Percentiles rank a stretch among this genome's conserved stretches.
Evolutionary conservation across 352 stramenopile species (phyloP).

Genomic region (Phytophthora citricola): DNA sequence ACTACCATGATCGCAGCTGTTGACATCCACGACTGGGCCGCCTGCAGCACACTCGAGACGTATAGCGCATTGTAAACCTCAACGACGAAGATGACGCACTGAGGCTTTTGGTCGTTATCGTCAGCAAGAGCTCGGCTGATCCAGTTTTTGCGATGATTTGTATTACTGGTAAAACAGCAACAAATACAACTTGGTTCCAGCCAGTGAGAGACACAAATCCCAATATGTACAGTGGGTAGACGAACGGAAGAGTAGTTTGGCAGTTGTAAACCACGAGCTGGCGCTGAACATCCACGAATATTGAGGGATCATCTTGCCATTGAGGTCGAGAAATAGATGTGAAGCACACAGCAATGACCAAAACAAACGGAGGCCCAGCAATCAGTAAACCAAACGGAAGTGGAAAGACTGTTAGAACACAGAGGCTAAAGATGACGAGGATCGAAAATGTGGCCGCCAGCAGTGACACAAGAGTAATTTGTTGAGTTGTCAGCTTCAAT

Average conservation of each 20-base stretch:
- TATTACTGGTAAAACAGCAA: conserved; percentile 45
- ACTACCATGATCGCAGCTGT: conserved; percentile 36
- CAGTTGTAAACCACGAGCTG: conserved; percentile 26
- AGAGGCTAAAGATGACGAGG: conserved; percentile 19
- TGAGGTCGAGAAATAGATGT: conserved; percentile 17
- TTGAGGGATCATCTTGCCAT: conserved; percentile 11
- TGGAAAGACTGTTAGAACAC: conserved; percentile 36
- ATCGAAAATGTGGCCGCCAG: conserved; percentile 19
- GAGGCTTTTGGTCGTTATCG: conserved; percentile 38
- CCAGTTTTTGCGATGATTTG: conserved; percentile 54
- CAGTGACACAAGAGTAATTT: conserved; percentile 12
- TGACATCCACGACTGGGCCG: conserved; percentile 29
- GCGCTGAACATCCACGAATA: conserved; percentile 22
- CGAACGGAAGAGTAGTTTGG: conserved; percentile 29
- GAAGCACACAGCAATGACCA: conserved; percentile 20
- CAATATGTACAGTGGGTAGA: conserved; percentile 57
- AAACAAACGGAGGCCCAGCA: conserved; percentile 11
- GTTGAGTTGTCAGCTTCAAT: conserved; percentile 9
- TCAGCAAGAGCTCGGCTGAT: conserved; percentile 24
- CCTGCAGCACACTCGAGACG: conserved; percentile 51
- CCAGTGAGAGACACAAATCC: conserved; percentile 33
- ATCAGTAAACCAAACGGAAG: conserved; percentile 50
- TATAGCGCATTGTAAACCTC: conserved; percentile 59
- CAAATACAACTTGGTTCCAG: conserved; percentile 34
- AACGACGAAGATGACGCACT: conserved; percentile 55